Conservation (phyloP, 2,329 filamentous ascomycete genomes). For the Verticillium longisporum region DNA sequence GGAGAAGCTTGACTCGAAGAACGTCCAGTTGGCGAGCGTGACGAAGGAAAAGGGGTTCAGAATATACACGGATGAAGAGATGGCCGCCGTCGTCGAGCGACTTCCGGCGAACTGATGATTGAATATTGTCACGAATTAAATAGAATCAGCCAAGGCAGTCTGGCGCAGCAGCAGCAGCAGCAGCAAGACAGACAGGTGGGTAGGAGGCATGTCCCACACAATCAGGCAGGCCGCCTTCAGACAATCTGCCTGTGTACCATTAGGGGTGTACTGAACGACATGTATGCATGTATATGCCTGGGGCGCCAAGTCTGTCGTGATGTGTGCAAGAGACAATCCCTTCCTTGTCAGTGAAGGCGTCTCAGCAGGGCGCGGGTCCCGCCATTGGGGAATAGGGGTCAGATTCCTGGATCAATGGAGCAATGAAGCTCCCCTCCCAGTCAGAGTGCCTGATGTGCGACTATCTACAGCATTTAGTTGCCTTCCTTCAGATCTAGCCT, state of each 20-base stretch:
- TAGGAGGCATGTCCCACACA: too few relatives aligned
- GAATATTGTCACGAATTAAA: not conserved
- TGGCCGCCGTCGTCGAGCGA: conserved; percentile 85
- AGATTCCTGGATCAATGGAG: not conserved
- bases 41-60: conserved; percentile 97
- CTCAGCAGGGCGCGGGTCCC: too few relatives aligned
- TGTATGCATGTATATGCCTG: not conserved
- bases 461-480: not conserved
- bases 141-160: not conserved
- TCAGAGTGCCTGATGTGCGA: not conserved
- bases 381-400: not conserved
- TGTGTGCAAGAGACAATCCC: not conserved
- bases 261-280: conserved; percentile 9
- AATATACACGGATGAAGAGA: conserved; percentile 97
- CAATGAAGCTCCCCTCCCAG: not conserved
- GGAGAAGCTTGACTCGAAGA: conserved; percentile 98
- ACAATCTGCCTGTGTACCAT: conserved; percentile 8
- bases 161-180: not conserved
- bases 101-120: conserved; percentile 55
- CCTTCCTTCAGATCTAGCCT: conserved; percentile 48
- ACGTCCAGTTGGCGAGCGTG: conserved; percentile 95
- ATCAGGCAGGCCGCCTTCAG: conserved; percentile 1
- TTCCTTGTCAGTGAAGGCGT: too few relatives aligned
- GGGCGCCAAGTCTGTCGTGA: not conserved
- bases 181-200: not conserved